Percentiles rank a stretch among this genome's conserved stretches.
phyloP scores from a whole-genome alignment of 805 yeast genomes.

The Hanseniaspora meyeri region DNA sequence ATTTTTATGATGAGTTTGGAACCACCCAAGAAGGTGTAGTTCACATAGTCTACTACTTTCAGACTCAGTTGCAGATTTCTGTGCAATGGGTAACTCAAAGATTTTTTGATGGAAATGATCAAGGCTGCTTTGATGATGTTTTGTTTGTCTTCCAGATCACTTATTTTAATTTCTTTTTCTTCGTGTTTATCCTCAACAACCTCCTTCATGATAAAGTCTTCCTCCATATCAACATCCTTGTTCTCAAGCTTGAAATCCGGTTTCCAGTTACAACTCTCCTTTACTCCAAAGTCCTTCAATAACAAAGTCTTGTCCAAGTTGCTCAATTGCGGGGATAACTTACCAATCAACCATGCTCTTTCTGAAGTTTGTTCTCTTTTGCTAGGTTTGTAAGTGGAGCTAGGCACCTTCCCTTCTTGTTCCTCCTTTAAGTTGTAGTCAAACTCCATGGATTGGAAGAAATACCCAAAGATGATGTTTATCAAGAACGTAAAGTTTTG shows the following conservation, averaged over 20 bases:
- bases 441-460: conserved; percentile 64
- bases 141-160: not conserved
- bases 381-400: not conserved
- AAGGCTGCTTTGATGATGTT: conserved; percentile 41
- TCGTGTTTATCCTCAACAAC: conserved; percentile 5
- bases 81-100: conserved; percentile 69
- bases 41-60: conserved; percentile 66
- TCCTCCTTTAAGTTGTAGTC: conserved; percentile 22
- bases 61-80: conserved; percentile 50
- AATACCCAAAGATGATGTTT: conserved; percentile 57
- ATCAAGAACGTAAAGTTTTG: conserved; percentile 37
- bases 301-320: conserved; percentile 52
- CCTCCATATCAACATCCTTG: conserved; percentile 18
- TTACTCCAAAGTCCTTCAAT: conserved; percentile 17
- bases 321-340: conserved; percentile 64
- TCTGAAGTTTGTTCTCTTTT: conserved; percentile 59
- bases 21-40: conserved; percentile 53
- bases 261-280: conserved; percentile 14
- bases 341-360: conserved; percentile 91
- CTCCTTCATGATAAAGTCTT: conserved; percentile 9
- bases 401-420: conserved; percentile 4
- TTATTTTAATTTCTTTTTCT: not conserved
- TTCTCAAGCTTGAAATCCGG: conserved; percentile 4
- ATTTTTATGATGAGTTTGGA: conserved; percentile 49
- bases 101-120: conserved; percentile 54